Conservation (phyloP, 1,284 basidiomycete genomes). For the Baeospora myosura region DNA sequence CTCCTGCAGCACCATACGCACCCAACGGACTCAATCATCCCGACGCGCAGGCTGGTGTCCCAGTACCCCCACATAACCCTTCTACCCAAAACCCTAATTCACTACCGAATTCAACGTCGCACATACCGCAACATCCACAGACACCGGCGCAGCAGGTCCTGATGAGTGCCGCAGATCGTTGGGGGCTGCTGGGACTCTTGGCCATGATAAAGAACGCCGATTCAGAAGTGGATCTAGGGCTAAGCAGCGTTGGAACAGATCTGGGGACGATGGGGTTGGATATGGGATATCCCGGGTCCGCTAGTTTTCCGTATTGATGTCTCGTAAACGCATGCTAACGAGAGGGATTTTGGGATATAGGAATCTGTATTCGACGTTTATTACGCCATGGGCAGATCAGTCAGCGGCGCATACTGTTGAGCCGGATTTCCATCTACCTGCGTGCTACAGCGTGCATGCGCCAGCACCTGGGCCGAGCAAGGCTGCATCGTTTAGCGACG, state of each 20-base stretch:
- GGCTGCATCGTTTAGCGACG: constrained; percentile 87
- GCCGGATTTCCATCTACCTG: constrained; percentile 87
- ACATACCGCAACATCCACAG: constrained; percentile 51
- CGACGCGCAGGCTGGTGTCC: constrained; percentile 8
- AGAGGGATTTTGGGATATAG: no score
- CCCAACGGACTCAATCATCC: constrained; percentile 29
- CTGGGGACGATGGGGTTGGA: constrained; percentile 90
- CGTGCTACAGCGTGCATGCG: constrained; percentile 91
- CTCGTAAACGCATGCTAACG: constrained; percentile 10
- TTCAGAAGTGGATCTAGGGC: constrained; percentile 74
- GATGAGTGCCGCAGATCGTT: constrained; percentile 90
- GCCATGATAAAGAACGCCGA: constrained; percentile 85
- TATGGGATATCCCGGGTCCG: constrained; percentile 78
- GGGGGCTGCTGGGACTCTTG: constrained; percentile 86
- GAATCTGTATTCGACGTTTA: constrained; percentile 88
- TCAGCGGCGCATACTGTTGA: constrained; percentile 78
- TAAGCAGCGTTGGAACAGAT: constrained; percentile 89
- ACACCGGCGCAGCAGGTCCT: constrained; percentile 94
- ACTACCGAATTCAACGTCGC: constrained; percentile 27
- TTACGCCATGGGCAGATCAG: constrained; percentile 94
- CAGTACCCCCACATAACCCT: neutral
- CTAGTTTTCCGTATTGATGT: constrained; percentile 17
- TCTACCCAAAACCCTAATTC: constrained; percentile 12
- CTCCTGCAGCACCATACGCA: constrained; percentile 24
- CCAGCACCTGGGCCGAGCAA: constrained; percentile 85